A percentile compares a stretch with the other conserved stretches of the same genome.
These are phyloP conservation scores for Lathyrus sativus DNA, from an alignment of 306 rosid genomes.

Conservation along the genomic window DNA sequence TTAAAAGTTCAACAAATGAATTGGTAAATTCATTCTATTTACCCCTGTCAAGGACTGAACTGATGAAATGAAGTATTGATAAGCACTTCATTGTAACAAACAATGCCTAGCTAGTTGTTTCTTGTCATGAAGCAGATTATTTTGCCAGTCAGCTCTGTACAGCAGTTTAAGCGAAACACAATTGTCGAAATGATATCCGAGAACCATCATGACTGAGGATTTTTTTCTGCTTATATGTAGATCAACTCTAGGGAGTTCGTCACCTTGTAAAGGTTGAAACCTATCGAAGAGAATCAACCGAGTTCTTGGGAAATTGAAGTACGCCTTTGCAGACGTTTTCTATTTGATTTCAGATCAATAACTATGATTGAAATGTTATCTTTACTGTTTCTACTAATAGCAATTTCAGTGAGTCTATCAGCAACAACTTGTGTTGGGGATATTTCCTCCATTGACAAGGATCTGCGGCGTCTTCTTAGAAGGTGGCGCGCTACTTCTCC, in stretches of 20 bases:
- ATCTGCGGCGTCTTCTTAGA: constrained; percentile 66
- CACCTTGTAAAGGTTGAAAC: constrained; percentile 35
- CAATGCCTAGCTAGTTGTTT: constrained; percentile 32
- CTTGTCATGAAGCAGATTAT: constrained; percentile 34
- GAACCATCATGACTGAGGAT: background rate
- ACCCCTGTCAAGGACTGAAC: constrained; percentile 33
- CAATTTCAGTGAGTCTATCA: constrained; percentile 71
- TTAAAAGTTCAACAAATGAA: constrained; percentile 18
- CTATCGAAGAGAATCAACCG: background rate
- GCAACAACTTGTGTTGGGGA: constrained; percentile 74
- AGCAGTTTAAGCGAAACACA: constrained; percentile 43
- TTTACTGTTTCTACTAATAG: constrained; percentile 62
- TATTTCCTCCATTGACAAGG: constrained; percentile 42
- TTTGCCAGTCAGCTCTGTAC: constrained; percentile 45
- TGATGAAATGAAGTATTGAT: constrained; percentile 45
- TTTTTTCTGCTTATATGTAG: constrained; percentile 5
- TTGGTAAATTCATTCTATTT: constrained; percentile 25
- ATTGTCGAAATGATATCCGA: constrained; percentile 29
- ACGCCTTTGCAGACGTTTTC: constrained; percentile 63
- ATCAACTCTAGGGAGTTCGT: constrained; percentile 31
- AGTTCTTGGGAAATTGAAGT: constrained; percentile 23
- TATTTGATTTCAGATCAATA: constrained; percentile 73
- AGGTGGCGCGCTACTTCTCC: constrained; percentile 73
- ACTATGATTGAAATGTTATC: constrained; percentile 82
- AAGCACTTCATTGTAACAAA: constrained; percentile 39